A percentile compares a stretch with the other conserved stretches of the same genome.
These are phyloP conservation scores for Cerrena zonata DNA, from an alignment of 1,284 basidiomycete genomes.

Conservation along the genomic window DNA sequence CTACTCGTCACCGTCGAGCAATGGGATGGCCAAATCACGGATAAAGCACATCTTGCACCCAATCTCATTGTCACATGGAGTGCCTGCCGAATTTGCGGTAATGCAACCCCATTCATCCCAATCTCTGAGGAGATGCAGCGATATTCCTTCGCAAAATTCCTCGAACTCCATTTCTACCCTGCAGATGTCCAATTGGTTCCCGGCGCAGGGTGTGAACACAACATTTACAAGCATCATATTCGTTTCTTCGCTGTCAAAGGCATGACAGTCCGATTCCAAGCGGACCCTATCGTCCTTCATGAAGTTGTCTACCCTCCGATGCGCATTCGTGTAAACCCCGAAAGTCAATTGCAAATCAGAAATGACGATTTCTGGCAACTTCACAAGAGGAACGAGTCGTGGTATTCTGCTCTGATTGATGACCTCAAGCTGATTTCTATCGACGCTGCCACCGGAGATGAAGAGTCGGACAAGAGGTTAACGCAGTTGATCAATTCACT, in stretches of 20 bases:
- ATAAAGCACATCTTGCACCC: slow-evolving; percentile 47
- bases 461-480: slow-evolving; percentile 57
- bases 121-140: slow-evolving; percentile 90
- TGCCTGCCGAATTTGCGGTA: slow-evolving; percentile 78
- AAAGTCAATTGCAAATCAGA: slow-evolving; percentile 82
- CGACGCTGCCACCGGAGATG: slow-evolving; percentile 72
- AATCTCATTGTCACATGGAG: slow-evolving; percentile 90
- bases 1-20: slow-evolving; percentile 83
- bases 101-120: slow-evolving; percentile 81
- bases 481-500: slow-evolving; percentile 60
- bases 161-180: slow-evolving; percentile 89
- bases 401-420: slow-evolving; percentile 67
- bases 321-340: slow-evolving; percentile 77
- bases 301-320: slow-evolving; percentile 90
- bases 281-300: slow-evolving; percentile 77
- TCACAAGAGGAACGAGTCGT: slow-evolving; percentile 64
- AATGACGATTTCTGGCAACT: slow-evolving; percentile 83
- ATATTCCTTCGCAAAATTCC: slow-evolving; percentile 89
- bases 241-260: slow-evolving; percentile 84
- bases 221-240: slow-evolving; percentile 89
- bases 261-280: slow-evolving; percentile 87
- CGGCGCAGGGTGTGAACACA: slow-evolving; percentile 84
- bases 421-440: slow-evolving; percentile 70
- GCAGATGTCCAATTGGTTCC: slow-evolving; percentile 77
- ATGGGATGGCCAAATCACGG: slow-evolving; percentile 73